phyloP scores from a whole-genome alignment of 208 protist genomes.

The Acanthamoeba triangularis region DNA sequence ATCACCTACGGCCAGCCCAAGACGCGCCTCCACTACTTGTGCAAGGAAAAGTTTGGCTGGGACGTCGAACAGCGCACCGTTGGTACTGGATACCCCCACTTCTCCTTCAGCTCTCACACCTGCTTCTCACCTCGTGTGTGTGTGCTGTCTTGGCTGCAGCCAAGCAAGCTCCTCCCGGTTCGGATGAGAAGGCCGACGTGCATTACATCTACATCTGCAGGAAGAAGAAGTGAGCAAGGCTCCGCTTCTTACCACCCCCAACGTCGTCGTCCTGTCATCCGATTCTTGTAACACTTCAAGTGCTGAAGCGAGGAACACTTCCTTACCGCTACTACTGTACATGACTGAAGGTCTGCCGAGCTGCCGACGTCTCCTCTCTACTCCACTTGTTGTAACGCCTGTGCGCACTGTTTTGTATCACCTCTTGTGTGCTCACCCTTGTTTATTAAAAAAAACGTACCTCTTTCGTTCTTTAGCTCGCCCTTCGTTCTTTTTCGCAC shows the following conservation, averaged over 20 bases:
- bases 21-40: background rate
- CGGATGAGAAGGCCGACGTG: background rate
- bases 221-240: background rate
- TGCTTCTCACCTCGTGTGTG: background rate
- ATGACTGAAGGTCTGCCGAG: too few relatives aligned
- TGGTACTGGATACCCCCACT: background rate
- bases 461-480: too few relatives aligned
- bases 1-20: slow-evolving; percentile 9
- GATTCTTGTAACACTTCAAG: slow-evolving; percentile 35
- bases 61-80: slow-evolving; percentile 17
- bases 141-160: background rate
- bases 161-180: background rate
- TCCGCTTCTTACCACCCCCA: background rate
- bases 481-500: background rate
- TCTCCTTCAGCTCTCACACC: background rate
- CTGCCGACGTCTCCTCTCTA: too few relatives aligned
- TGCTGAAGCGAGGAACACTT: too few relatives aligned
- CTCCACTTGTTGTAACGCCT: too few relatives aligned
- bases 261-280: background rate
- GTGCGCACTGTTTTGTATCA: too few relatives aligned
- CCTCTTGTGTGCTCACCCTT: too few relatives aligned
- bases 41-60: slow-evolving; percentile 9
- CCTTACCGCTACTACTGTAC: too few relatives aligned
- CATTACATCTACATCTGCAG: slow-evolving; percentile 35
- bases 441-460: too few relatives aligned